These are phyloP conservation scores for Xylaria arbuscula DNA, from an alignment of 2,329 filamentous ascomycete species.

Conservation along the genomic window DNA sequence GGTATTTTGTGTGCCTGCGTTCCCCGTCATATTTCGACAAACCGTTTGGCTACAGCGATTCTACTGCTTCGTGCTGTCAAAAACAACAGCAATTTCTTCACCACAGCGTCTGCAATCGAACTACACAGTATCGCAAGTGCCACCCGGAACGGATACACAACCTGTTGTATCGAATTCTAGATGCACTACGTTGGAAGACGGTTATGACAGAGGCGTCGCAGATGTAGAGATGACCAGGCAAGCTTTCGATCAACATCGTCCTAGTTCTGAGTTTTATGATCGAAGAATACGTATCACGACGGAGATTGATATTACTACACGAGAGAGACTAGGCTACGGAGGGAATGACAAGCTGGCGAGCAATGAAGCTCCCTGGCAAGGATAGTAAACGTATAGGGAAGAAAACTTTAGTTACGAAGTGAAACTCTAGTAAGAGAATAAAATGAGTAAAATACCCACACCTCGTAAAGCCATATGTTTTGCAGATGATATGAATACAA, in stretches of 20 bases:
- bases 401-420: not conserved
- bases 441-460: no score
- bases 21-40: constrained; percentile 9
- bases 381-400: constrained; percentile 41
- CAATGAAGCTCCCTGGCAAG: constrained; percentile 29
- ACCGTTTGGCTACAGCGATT: not conserved
- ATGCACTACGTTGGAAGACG: not conserved
- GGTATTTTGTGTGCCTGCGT: constrained; percentile 28
- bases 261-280: not conserved
- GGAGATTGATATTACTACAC: constrained; percentile 7
- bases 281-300: constrained; percentile 7
- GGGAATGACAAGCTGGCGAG: not conserved
- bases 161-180: not conserved
- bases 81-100: not conserved
- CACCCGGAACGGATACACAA: not conserved
- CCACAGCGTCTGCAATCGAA: not conserved
- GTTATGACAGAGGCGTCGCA: not conserved
- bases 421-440: not conserved
- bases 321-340: not conserved
- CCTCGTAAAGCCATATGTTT: not conserved
- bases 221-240: not conserved
- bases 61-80: not conserved
- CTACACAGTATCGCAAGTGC: not conserved
- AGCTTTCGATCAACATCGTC: not conserved
- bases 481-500: no score